Evolutionary conservation across 2,329 filamentous ascomycete species (phyloP), one percentile per base, ranked within the genome.

Genomic region (Helminthosporium solani): DNA sequence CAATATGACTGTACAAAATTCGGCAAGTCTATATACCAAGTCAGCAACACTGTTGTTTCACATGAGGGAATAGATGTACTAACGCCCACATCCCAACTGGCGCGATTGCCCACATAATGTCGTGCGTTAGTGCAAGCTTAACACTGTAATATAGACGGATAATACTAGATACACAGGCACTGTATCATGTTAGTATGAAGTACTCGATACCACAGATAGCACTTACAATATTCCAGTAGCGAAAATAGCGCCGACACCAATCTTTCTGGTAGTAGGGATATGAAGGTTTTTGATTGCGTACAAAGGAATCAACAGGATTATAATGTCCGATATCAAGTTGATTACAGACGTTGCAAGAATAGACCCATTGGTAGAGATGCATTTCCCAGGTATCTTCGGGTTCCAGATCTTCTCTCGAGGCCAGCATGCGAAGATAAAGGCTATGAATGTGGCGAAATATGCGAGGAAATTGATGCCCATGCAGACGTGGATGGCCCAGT

Each of bases 221-320:
- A 41, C 50, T 41, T 36, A 52, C 50, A 56, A 34, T 5, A 15
- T 11, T 4, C 53, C 50, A 1, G 42, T 46, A 2, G 36, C 50
- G 19, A 59, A 59, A 14, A 59, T 40, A 1, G 52, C 50, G 11
- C 54, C 58, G 15, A 69, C 60, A 14, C 57, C 63, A 14, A 68
- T n/a, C 36, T 69, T 71, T 35, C 9, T 25, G 23, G 6, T 25
- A 9, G 23, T 25, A 9, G 23, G 6, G 23, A 47, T 35, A n/a
- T 35, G 28, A n/a, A 47, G 34, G n/a, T 33, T 20, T 39, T 39
- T 42, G 28, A 47, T 47, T 9, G 31, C 44, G 28, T 33, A 42
- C 9, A 38, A 20, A 12, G 44, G 44, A 33, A 47, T 28, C 11
- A 42, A 25, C 19, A 47, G 33, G 14, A 38, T 39, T 39, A 42